Evolutionary conservation across 192 early-diverging fungal genomes (phyloP).

Genomic region (Lobulomyces angularis): DNA sequence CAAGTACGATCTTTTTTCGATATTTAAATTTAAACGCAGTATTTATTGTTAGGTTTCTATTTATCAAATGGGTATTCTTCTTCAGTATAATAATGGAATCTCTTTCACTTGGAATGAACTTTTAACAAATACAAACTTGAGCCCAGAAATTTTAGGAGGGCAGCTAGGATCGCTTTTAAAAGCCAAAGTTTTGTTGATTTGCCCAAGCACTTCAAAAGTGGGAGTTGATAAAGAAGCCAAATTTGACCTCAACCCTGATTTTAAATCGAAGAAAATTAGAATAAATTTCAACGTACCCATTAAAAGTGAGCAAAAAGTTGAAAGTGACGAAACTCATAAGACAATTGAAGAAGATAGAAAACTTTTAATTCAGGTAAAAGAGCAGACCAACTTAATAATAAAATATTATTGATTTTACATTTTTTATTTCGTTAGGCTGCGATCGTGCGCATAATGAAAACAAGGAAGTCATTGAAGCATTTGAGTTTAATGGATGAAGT

Average conservation of each 20-base stretch:
- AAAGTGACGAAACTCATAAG: constrained; percentile 84
- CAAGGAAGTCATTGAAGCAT: constrained; percentile 80
- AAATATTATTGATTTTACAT: not conserved
- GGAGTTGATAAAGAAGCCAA: constrained; percentile 31
- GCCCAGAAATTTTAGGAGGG: constrained; percentile 46
- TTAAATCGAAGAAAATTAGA: constrained; percentile 70
- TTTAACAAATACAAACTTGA: constrained; percentile 56
- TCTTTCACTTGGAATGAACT: constrained; percentile 72
- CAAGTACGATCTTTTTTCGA: constrained; percentile 31
- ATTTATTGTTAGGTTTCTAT: constrained; percentile 50
- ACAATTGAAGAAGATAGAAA: constrained; percentile 86
- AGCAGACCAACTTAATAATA: constrained; percentile 1
- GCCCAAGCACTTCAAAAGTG: constrained; percentile 29
- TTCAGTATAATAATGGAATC: constrained; percentile 74
- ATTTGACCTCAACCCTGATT: constrained; percentile 67
- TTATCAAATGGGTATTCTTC: constrained; percentile 86
- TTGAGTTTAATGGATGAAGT: constrained; percentile 76
- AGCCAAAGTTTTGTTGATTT: constrained; percentile 60
- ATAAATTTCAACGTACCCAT: constrained; percentile 77
- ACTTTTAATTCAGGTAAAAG: constrained; percentile 71
- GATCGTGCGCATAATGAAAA: constrained; percentile 99
- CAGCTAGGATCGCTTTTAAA: constrained; percentile 70
- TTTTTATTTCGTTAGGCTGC: constrained; percentile 56
- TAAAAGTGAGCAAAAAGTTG: constrained; percentile 81
- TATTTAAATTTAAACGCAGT: not conserved